A percentile compares a stretch with the other conserved stretches of the same genome.
Conservation (phyloP, 306 rosid genomes). For the Parietaria judaica region DNA sequence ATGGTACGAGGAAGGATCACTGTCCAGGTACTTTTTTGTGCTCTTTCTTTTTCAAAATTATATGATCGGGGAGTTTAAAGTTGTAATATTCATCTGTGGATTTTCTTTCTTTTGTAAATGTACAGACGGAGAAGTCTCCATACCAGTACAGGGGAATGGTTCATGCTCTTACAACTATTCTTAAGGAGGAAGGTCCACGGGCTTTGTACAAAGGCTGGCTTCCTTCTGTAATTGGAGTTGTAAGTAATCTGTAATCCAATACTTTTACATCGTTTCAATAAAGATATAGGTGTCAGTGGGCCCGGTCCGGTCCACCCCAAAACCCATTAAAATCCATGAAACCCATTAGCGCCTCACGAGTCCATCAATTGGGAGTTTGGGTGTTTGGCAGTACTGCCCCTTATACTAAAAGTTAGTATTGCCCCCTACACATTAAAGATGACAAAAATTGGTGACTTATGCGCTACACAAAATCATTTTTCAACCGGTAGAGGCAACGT, state of each 20-base stretch:
- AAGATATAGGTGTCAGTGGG: too few species aligned
- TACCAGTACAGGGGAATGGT: constrained; percentile 95
- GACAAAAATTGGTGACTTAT: too few species aligned
- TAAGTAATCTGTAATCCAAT: constrained; percentile 51
- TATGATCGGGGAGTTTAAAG: background rate
- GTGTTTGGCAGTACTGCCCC: too few species aligned
- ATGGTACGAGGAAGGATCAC: constrained; percentile 99
- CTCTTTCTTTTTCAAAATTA: constrained; percentile 1
- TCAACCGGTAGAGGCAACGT: too few species aligned
- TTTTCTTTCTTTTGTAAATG: constrained; percentile 11
- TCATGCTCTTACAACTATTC: constrained; percentile 88
- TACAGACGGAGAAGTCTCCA: constrained; percentile 88
- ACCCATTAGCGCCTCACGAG: too few species aligned
- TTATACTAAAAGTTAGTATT: too few species aligned
- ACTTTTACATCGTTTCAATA: too few species aligned
- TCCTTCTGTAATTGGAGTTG: constrained; percentile 99
- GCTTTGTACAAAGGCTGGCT: constrained; percentile 98
- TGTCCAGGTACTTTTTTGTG: constrained; percentile 60
- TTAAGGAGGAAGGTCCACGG: constrained; percentile 92
- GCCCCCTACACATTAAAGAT: too few species aligned
- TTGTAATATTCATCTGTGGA: background rate
- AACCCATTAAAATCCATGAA: too few species aligned
- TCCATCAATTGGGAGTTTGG: too few species aligned
- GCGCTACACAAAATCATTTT: too few species aligned
- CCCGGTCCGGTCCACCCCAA: too few species aligned